A percentile compares a stretch with the other conserved stretches of the same genome.
These are phyloP conservation scores for Lenwebbia sp. DNA, from an alignment of 345 rosid genomes.

Conservation along the genomic window DNA sequence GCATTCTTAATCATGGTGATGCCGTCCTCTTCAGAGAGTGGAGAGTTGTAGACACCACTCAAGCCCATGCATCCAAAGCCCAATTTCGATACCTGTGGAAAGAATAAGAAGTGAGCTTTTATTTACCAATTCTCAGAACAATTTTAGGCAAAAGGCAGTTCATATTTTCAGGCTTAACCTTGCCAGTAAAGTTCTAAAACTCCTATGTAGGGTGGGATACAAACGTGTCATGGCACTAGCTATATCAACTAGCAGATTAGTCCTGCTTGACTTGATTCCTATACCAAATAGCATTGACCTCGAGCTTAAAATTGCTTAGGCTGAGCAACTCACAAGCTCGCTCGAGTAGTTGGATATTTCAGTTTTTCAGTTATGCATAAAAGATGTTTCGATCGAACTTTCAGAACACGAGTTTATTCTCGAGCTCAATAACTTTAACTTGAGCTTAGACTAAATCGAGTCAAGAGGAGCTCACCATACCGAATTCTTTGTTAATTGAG, in stretches of 20 bases:
- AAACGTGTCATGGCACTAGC: background rate
- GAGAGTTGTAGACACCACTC: conserved; percentile 28
- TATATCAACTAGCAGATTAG: background rate
- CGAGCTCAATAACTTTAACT: background rate
- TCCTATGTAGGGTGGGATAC: background rate
- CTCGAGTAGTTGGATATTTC: background rate
- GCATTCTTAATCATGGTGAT: conserved; percentile 26
- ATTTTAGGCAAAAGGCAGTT: background rate
- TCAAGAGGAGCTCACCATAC: background rate
- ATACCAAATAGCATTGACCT: background rate
- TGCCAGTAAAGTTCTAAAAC: background rate
- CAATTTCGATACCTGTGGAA: conserved; percentile 29
- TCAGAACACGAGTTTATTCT: background rate
- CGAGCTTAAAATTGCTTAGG: background rate
- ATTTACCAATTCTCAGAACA: background rate
- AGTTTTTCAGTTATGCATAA: background rate
- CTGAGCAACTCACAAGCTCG: background rate
- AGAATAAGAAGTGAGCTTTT: background rate
- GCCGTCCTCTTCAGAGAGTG: conserved; percentile 31
- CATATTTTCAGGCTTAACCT: background rate
- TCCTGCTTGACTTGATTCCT: background rate
- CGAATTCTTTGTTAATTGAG: background rate
- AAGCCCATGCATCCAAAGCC: conserved; percentile 45
- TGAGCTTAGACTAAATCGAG: background rate
- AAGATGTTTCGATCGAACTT: background rate